Base-by-base conservation (phyloP, 768 basidiomycete genomes). In the Collybia mongolica region DNA sequence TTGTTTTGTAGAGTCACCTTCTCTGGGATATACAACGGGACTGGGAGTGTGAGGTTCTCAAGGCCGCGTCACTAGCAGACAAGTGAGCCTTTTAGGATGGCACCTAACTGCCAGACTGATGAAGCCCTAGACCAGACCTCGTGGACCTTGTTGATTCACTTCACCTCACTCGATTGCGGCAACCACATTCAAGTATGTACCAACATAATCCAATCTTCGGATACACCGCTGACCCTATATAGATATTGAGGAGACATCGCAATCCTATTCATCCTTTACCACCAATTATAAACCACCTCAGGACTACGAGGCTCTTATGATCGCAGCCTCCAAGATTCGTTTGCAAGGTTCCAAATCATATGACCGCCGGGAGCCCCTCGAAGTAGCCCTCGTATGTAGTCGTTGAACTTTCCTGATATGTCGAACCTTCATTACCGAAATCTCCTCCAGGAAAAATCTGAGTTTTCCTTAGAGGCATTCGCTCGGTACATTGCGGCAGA, bases 221-320 rank as follows among this genome's bases (percentile, higher is more conserved):
- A 19, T 20, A 19, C n/a, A 20, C 35, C 18, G 23, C 28, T 17
- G 20, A 28, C 29, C 39, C n/a, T 38, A n/a, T 50, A 26, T 24
- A 94, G 92, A 82, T 51, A 77, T 85, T 48, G 90, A 92, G 36
- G 81, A 88, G 12, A 95, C 93, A 0, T 85, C 86, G 49, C 85
- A 91, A 59, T 75, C 81, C 2, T 98, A 96, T 64, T 97, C 95
- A 0, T 80, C 86, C 0, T 97, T 98, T 70, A 91, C 92, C 14
- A 91, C 93, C 0, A 79, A 81, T 48, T 79, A 88, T 65, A 81
- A 84, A 58, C 81, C 88, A 12, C 73, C 84, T 0, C 69, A 77
- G n/a, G 78, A 86, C 38, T 98, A 98, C 62, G 93, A 96, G 60
- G 58, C 72, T 0, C 68, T 86, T 6, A 80, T 98, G 20, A 77